These are phyloP conservation scores for Chlamydomonas asymmetrica DNA, from an alignment of 139 green algal species.

Conservation along the genomic window DNA sequence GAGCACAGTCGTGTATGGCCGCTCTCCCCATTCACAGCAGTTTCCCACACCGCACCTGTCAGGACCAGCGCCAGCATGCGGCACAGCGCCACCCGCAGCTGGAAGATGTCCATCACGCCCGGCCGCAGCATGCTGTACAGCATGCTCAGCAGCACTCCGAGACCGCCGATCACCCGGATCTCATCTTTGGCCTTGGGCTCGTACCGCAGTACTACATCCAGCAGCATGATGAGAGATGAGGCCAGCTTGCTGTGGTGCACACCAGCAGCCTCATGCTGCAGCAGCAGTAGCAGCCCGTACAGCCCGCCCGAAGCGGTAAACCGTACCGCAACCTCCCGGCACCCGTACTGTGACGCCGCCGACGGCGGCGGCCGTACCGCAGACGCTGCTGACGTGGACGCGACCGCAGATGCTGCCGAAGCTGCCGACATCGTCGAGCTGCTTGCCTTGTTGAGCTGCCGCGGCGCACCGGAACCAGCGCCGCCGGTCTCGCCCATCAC, in stretches of 20 bases:
- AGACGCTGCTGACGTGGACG: not conserved
- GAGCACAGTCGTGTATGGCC: too few species aligned
- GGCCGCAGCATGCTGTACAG: conserved; percentile 17
- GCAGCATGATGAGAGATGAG: conserved; percentile 34
- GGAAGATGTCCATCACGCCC: conserved; percentile 38
- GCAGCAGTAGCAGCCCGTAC: conserved; percentile 40
- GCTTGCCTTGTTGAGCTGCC: too few species aligned
- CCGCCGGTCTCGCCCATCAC: not conserved
- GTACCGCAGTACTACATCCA: conserved; percentile 28
- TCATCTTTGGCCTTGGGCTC: conserved; percentile 41
- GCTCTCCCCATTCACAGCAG: too few species aligned
- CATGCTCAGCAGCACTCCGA: conserved; percentile 34
- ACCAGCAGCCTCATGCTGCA: conserved; percentile 33
- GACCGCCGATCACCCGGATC: conserved; percentile 29
- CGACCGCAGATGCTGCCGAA: not conserved
- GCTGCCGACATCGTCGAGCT: not conserved
- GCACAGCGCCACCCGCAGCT: conserved; percentile 38
- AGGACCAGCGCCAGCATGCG: conserved; percentile 21
- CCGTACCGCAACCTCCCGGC: conserved; percentile 7
- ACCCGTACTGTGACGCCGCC: too few species aligned
- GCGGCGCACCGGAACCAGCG: too few species aligned
- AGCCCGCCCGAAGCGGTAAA: conserved; percentile 33
- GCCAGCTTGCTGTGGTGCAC: conserved; percentile 43
- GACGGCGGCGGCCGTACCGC: not conserved
- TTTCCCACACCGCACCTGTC: not conserved